Conservation (phyloP, 495 filamentous ascomycete species). For the Podospora pseudocomata region DNA sequence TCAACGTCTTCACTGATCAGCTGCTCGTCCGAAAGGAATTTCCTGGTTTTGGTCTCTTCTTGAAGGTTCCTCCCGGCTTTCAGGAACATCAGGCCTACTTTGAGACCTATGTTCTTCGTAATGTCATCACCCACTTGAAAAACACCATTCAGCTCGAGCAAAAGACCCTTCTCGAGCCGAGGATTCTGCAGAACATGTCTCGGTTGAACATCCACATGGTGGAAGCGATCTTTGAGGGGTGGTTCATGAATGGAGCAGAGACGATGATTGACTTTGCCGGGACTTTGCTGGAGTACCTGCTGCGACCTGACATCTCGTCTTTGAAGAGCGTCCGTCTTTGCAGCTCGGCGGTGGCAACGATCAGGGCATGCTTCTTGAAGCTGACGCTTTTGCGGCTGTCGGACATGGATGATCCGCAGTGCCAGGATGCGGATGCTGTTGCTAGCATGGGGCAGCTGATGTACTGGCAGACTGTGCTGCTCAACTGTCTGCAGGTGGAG, state of each 20-base stretch:
- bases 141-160: slow-evolving; percentile 67
- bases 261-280: slow-evolving; percentile 84
- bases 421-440: slow-evolving; percentile 54
- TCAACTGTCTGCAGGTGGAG: slow-evolving; percentile 71
- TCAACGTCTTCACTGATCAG: slow-evolving; percentile 78
- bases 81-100: slow-evolving; percentile 93
- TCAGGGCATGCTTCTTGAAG: slow-evolving; percentile 70
- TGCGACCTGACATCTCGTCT: slow-evolving; percentile 73
- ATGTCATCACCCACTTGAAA: slow-evolving; percentile 65
- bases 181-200: slow-evolving; percentile 78
- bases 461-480: slow-evolving; percentile 91
- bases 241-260: slow-evolving; percentile 85
- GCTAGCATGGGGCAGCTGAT: slow-evolving; percentile 74
- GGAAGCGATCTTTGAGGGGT: slow-evolving; percentile 91
- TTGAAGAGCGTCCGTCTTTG: slow-evolving; percentile 87
- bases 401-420: slow-evolving; percentile 65
- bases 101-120: slow-evolving; percentile 80
- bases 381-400: slow-evolving; percentile 77
- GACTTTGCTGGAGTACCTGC: slow-evolving; percentile 77
- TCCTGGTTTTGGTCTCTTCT: slow-evolving; percentile 77
- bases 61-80: slow-evolving; percentile 89
- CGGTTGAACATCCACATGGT: slow-evolving; percentile 74
- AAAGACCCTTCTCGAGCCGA: slow-evolving; percentile 71
- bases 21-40: slow-evolving; percentile 83
- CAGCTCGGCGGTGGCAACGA: slow-evolving; percentile 68